Conservation (phyloP, 163 green algal species). For the Scenedesmus sp. region DNA sequence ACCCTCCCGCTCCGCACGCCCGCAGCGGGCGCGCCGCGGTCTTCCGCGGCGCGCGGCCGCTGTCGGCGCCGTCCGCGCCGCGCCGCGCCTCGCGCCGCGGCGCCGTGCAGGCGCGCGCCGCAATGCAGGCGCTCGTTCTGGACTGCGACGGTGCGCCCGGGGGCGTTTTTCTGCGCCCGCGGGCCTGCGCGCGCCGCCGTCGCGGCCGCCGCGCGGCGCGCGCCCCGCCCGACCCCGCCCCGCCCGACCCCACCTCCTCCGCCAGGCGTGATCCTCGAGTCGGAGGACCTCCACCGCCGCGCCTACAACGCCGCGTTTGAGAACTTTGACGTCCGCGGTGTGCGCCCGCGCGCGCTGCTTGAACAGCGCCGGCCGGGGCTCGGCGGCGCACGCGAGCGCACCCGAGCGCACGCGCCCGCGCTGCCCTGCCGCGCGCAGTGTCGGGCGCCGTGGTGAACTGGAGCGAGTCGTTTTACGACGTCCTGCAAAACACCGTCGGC, state of each 20-base stretch:
- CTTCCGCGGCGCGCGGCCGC: too few species aligned
- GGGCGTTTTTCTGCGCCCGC: background rate
- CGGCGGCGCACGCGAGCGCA: too few species aligned
- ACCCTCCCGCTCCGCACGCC: too few species aligned
- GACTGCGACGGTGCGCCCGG: conserved; percentile 74
- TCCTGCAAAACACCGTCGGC: conserved; percentile 91
- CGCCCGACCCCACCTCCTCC: too few species aligned
- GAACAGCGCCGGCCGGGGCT: too few species aligned
- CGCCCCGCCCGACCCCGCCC: too few species aligned
- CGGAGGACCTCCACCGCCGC: conserved; percentile 92
- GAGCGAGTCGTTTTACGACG: conserved; percentile 88
- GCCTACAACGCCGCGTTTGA: conserved; percentile 96
- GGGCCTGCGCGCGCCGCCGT: too few species aligned
- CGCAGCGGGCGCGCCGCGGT: too few species aligned
- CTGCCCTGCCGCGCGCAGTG: background rate
- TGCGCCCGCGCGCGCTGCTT: background rate
- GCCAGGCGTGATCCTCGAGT: conserved; percentile 94
- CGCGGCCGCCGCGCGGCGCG: too few species aligned
- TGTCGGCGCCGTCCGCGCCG: too few species aligned
- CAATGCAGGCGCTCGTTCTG: conserved; percentile 77
- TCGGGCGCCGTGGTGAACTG: conserved; percentile 64
- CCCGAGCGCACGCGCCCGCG: too few species aligned
- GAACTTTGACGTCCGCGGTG: conserved; percentile 73
- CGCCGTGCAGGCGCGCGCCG: conserved; percentile 28
- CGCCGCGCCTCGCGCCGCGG: background rate